phyloP scores from a whole-genome alignment of 1,139 yeast genomes.

The Lodderomyces parapsilosis region DNA sequence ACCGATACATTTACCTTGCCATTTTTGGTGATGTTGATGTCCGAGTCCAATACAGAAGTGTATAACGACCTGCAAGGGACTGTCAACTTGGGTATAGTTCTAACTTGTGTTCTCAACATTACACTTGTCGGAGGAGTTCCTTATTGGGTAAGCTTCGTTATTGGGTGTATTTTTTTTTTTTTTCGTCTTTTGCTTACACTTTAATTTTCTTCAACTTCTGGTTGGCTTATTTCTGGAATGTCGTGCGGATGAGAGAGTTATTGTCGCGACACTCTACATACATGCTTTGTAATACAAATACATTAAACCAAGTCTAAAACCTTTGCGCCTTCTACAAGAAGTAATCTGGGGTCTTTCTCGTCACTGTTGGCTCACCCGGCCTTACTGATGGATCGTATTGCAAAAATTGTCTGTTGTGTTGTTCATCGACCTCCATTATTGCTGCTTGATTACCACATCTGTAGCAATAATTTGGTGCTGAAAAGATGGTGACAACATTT shows the following conservation, averaged over 20 bases:
- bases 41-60: constrained; percentile 49
- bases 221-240: constrained; percentile 19
- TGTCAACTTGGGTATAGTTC: constrained; percentile 7
- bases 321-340: constrained; percentile 50
- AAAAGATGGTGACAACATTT: constrained; percentile 96
- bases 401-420: constrained; percentile 81
- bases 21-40: constrained; percentile 69
- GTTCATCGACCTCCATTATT: constrained; percentile 96
- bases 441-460: constrained; percentile 99
- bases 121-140: too few species aligned
- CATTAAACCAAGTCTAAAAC: background rate
- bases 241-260: background rate
- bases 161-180: constrained; percentile 3
- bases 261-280: constrained; percentile 1
- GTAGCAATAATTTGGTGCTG: constrained; percentile 96
- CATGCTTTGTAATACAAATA: background rate
- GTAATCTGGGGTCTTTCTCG: constrained; percentile 93
- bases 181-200: constrained; percentile 2
- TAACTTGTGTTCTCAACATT: constrained; percentile 7
- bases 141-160: too few species aligned
- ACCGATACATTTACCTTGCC: constrained; percentile 71
- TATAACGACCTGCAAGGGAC: constrained; percentile 30
- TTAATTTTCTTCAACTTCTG: constrained; percentile 17
- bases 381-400: constrained; percentile 94
- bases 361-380: constrained; percentile 95